Conservation (phyloP, 768 basidiomycete genomes). For the Lactarius hengduanensis region DNA sequence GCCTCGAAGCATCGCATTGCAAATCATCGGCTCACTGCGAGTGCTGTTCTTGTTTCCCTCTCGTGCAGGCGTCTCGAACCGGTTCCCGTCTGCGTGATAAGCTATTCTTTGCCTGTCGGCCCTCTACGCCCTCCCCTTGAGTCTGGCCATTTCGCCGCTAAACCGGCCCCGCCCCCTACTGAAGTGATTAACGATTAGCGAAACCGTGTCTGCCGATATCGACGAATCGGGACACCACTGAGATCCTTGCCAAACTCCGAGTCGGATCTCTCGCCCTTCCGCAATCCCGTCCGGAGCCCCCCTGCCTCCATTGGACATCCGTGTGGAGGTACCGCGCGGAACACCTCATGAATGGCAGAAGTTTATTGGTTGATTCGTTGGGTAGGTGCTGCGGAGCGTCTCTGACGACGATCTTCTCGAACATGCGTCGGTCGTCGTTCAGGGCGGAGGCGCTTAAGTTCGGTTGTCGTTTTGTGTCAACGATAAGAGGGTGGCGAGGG, state of each 20-base stretch:
- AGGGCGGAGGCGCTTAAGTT: conserved; percentile 36
- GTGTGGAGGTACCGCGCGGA: conserved; percentile 39
- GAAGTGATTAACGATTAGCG: not conserved
- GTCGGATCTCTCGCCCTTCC: conserved; percentile 65
- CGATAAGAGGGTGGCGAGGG: conserved; percentile 83
- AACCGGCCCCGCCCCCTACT: too few species aligned
- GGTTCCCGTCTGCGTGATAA: too few species aligned
- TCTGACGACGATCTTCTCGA: conserved; percentile 99
- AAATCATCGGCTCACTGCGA: too few species aligned
- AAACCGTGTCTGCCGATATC: not conserved
- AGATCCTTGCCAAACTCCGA: not conserved
- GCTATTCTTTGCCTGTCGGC: too few species aligned
- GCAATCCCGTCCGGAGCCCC: conserved; percentile 80
- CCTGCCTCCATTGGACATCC: too few species aligned
- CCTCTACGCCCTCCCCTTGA: too few species aligned
- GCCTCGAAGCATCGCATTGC: too few species aligned
- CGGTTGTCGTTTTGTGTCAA: conserved; percentile 55
- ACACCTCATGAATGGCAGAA: conserved; percentile 88
- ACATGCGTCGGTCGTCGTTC: conserved; percentile 74
- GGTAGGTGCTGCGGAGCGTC: conserved; percentile 94
- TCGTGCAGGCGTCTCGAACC: too few species aligned
- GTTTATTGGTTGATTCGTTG: conserved; percentile 69
- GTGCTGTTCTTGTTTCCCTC: too few species aligned
- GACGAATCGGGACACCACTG: not conserved
- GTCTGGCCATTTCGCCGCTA: too few species aligned